Percentiles rank a stretch among this genome's conserved stretches.
Conservation (phyloP, 768 basidiomycete genomes). For the Tricholoma hemisulphureum region DNA sequence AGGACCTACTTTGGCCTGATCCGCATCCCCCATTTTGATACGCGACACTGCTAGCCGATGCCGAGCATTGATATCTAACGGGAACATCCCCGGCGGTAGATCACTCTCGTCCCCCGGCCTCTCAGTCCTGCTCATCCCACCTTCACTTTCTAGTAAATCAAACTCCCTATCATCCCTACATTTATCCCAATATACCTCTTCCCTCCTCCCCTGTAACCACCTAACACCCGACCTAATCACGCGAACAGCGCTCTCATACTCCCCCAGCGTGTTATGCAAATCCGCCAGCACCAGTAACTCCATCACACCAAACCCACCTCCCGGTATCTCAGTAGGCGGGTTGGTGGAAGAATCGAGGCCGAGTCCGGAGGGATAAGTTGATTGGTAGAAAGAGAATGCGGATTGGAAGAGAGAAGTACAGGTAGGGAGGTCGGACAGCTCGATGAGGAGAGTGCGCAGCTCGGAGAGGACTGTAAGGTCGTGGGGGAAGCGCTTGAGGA, state of each 20-base stretch:
- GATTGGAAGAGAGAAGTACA: slow-evolving; percentile 69
- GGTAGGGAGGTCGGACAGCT: slow-evolving; percentile 61
- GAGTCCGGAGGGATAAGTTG: slow-evolving; percentile 43
- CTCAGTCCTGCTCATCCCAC: slow-evolving; percentile 17
- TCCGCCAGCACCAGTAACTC: slow-evolving; percentile 87
- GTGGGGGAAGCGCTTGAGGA: slow-evolving; percentile 76
- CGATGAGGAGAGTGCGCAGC: slow-evolving; percentile 72
- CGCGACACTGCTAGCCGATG: slow-evolving; percentile 82
- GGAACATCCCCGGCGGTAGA: slow-evolving; percentile 55
- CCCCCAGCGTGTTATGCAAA: slow-evolving; percentile 68
- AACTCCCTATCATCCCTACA: slow-evolving; percentile 90
- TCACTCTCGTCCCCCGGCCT: slow-evolving; percentile 40
- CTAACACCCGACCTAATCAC: slow-evolving; percentile 74
- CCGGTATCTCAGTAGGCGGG: slow-evolving; percentile 26
- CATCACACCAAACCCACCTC: slow-evolving; percentile 58
- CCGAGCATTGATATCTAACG: slow-evolving; percentile 73
- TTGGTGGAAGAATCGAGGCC: slow-evolving; percentile 27
- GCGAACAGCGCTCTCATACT: slow-evolving; percentile 65
- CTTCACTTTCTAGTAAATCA: slow-evolving; percentile 43
- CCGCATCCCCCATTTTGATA: slow-evolving; percentile 73
- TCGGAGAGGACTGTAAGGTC: slow-evolving; percentile 78
- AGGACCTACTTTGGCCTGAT: slow-evolving; percentile 73
- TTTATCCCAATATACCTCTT: slow-evolving; percentile 76
- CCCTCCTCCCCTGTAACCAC: slow-evolving; percentile 85
- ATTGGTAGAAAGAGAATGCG: slow-evolving; percentile 71